Evolutionary conservation across 1,139 yeast species (phyloP), one percentile per base, ranked within the genome.

Genomic region (Sugiyamaella pinicola): DNA sequence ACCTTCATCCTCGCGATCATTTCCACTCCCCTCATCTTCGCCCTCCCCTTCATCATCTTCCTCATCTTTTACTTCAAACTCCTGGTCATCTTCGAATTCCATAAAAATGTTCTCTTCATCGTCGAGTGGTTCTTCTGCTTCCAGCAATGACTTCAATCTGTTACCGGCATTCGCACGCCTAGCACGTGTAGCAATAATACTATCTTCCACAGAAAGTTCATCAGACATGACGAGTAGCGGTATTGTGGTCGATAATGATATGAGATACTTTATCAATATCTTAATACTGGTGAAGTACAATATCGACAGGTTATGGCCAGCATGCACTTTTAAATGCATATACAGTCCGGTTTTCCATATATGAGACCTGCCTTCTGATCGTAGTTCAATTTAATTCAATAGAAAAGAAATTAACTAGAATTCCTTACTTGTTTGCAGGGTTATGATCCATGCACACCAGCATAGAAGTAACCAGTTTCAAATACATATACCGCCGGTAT

Each of bases 121-220:
- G 53, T 74, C 71, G 22, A 74, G 55, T 39, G 79, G 74, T 55
- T 73, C 73, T 64, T 90, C 96, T 39, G 87, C 78, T 56, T 83
- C 85, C 21, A 93, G 74, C 61, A 93, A 76, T 56, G 84, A 84
- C 64, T 82, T 81, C 64, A 93, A 74, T 54, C 95, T 76, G 50
- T 89, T 85, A 9, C 99, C 99, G 1, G 99, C 99, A 71, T 93
- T 93, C 47, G 89, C 71, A 51, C 99, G 82, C 59, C 90, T 78
- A 54, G 83, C 73, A 58, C 96, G 79, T 4, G 95, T 84, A 12
- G 87, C 82, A 61, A 86, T 61, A 28, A 62, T 56, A 41, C 58
- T 51, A 12, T 58, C 62, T 28, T 56, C 55, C 4, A 50, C 35
- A 13, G 53, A 53, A 12, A 53, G 49, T 15, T 49, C 52, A n/a